Evolutionary conservation across 345 rosid genomes (phyloP).

Genomic region (Rhodomyrtus tomentosa): DNA sequence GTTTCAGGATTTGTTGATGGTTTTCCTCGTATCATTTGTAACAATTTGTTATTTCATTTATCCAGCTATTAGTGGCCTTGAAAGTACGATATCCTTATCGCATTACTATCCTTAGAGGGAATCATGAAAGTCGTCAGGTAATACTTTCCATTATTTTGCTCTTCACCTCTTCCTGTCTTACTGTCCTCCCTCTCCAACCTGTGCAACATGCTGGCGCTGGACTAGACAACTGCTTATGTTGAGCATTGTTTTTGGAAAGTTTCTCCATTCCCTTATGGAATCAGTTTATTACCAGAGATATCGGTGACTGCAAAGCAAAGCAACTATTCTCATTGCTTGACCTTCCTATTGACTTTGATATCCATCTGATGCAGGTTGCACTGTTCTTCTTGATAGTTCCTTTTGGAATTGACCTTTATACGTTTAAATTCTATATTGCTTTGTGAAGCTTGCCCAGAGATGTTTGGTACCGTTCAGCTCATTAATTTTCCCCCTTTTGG

Average conservation of each 20-base stretch:
- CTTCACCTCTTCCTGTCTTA: not conserved
- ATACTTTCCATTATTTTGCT: not conserved
- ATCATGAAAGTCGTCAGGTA: slow-evolving; percentile 99
- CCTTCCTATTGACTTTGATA: not conserved
- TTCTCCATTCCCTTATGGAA: not conserved
- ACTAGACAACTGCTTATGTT: not conserved
- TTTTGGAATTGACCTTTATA: not conserved
- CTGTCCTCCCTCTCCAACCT: not conserved
- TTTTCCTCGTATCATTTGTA: not conserved
- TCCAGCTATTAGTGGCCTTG: slow-evolving; percentile 77
- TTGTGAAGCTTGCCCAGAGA: not conserved
- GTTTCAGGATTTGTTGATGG: not conserved
- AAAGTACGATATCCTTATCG: slow-evolving; percentile 87
- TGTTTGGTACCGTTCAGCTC: not conserved
- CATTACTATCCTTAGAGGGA: slow-evolving; percentile 92
- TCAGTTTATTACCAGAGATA: not conserved
- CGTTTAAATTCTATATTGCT: not conserved
- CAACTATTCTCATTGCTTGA: not conserved
- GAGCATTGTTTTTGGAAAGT: not conserved
- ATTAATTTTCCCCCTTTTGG: slow-evolving; percentile 8
- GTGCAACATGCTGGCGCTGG: not conserved
- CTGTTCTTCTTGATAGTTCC: not conserved
- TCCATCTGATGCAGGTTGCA: not conserved
- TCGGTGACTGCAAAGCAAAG: not conserved
- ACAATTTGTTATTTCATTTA: not conserved